phyloP scores from a whole-genome alignment of 352 stramenopile species.

The Globisporangium cystogenes region DNA sequence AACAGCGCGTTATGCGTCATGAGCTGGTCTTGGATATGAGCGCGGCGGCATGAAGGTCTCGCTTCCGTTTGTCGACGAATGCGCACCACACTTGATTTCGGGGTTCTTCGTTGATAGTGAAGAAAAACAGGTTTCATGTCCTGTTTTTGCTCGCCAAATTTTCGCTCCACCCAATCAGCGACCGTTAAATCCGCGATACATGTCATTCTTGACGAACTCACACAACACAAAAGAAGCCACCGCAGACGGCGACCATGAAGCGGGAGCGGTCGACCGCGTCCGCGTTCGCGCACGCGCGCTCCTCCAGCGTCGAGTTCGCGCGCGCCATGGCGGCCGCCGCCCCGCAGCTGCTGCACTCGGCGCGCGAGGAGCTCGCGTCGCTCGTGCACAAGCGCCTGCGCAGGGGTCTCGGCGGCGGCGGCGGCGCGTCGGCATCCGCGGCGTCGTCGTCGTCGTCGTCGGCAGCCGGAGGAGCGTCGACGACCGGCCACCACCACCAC shows the following conservation, averaged over 20 bases:
- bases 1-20: too few relatives aligned
- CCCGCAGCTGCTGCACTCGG: constrained; percentile 9
- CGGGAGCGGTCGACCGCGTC: constrained; percentile 34
- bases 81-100: not conserved
- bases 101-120: not conserved
- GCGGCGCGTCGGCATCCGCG: not conserved
- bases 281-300: constrained; percentile 16
- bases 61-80: too few relatives aligned
- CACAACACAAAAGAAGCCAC: too few relatives aligned
- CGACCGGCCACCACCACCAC: constrained; percentile 3
- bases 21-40: too few relatives aligned
- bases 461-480: not conserved
- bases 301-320: constrained; percentile 15
- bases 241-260: too few relatives aligned
- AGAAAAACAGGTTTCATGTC: not conserved
- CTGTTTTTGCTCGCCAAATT: not conserved
- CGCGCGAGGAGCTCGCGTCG: constrained; percentile 21
- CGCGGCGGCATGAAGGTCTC: too few relatives aligned
- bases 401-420: constrained; percentile 7
- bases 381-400: constrained; percentile 42
- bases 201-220: too few relatives aligned
- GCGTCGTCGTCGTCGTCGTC: not conserved
- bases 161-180: not conserved
- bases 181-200: not conserved
- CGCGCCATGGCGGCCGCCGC: constrained; percentile 2